These are phyloP conservation scores for Umbilicus rupestris DNA, from an alignment of 164 flowering plant species.

Conservation along the genomic window DNA sequence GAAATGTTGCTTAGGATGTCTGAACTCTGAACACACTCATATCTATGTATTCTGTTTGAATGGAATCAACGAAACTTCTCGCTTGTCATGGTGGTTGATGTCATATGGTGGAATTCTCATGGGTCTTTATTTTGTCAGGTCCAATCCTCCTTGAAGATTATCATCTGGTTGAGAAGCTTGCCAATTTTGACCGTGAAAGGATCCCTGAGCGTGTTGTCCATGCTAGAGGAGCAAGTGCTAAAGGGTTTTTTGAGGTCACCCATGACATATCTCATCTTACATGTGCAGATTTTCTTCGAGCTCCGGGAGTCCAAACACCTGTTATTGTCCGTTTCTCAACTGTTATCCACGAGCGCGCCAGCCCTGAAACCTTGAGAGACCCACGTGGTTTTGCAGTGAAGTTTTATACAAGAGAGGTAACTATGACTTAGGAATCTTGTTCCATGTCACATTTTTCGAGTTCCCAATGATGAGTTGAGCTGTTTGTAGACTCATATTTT, in stretches of 20 bases:
- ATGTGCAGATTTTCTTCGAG: conserved; percentile 92
- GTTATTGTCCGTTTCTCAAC: conserved; percentile 87
- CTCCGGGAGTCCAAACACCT: conserved; percentile 98
- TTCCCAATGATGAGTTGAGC: background rate
- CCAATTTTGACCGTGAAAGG: conserved; percentile 81
- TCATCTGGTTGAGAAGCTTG: conserved; percentile 88
- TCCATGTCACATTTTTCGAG: background rate
- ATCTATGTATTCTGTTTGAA: background rate
- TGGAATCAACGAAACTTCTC: too few species aligned
- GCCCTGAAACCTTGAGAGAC: conserved; percentile 96
- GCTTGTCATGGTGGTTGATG: too few species aligned
- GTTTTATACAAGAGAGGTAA: conserved; percentile 91
- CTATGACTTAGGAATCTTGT: background rate
- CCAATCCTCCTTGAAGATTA: conserved; percentile 96
- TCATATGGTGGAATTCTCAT: too few species aligned
- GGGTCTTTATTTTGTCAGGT: conserved; percentile 37
- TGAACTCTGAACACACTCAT: too few species aligned
- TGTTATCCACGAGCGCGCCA: conserved; percentile 93
- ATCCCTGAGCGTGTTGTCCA: conserved; percentile 99
- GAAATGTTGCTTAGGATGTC: too few species aligned
- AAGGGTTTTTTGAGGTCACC: conserved; percentile 97
- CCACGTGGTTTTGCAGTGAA: conserved; percentile 88
- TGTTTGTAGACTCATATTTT: background rate
- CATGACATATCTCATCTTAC: conserved; percentile 81
- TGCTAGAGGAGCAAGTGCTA: conserved; percentile 99